A percentile compares a stretch with the other conserved stretches of the same genome.
These are phyloP conservation scores for Cephaloascus fragrans DNA, from an alignment of 805 yeast genomes.

Conservation along the genomic window DNA sequence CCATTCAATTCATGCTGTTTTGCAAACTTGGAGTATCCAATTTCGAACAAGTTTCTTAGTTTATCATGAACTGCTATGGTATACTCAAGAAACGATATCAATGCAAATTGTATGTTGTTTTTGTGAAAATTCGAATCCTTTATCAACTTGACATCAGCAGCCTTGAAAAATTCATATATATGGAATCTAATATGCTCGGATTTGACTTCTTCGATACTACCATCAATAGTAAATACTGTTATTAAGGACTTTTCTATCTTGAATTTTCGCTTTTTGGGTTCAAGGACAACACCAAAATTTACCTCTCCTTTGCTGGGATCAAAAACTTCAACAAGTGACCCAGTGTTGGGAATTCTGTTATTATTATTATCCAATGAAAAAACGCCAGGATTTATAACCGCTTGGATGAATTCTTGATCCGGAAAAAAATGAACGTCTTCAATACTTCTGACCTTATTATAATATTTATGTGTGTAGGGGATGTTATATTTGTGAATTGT, in stretches of 20 bases:
- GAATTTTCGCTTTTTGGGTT: constrained; percentile 20
- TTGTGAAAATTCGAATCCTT: constrained; percentile 7
- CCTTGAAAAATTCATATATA: constrained; percentile 14
- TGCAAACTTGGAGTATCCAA: background rate
- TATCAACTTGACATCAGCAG: constrained; percentile 8
- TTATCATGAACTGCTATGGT: constrained; percentile 6
- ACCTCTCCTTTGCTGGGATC: constrained; percentile 8
- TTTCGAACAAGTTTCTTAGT: constrained; percentile 3
- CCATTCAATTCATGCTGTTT: background rate
- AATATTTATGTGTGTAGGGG: background rate
- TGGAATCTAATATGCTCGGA: constrained; percentile 21
- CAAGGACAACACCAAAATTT: constrained; percentile 26
- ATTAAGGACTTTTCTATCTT: constrained; percentile 20
- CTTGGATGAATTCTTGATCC: constrained; percentile 7
- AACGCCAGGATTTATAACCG: background rate
- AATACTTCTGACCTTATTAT: background rate
- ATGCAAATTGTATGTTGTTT: constrained; percentile 13
- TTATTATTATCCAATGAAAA: constrained; percentile 5
- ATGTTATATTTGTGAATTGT: background rate
- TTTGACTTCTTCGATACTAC: constrained; percentile 16
- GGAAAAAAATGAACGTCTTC: constrained; percentile 2
- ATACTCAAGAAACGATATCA: constrained; percentile 16
- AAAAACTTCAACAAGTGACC: constrained; percentile 29
- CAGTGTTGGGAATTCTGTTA: constrained; percentile 13
- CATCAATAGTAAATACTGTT: constrained; percentile 20